phyloP scores from a whole-genome alignment of 352 stramenopile species.

The Phytophthora vignae region DNA sequence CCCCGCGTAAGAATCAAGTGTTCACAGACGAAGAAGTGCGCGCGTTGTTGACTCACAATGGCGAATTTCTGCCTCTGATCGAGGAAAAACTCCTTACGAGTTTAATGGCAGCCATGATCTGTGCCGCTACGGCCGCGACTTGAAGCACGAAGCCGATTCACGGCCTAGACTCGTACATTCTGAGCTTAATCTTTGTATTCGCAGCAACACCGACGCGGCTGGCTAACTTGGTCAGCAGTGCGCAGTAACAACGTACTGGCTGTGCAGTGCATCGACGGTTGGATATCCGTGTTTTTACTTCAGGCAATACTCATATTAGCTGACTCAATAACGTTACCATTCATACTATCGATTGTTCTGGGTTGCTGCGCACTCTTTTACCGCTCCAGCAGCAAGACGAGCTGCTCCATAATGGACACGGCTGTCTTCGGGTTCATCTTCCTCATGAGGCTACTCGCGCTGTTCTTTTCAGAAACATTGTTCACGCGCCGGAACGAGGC shows the following conservation, averaged over 20 bases:
- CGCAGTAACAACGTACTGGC: too few relatives aligned
- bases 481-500: slow-evolving; percentile 39
- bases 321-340: background rate
- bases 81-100: background rate
- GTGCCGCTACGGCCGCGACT: background rate
- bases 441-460: slow-evolving; percentile 53
- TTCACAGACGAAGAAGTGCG: background rate
- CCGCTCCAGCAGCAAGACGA: slow-evolving; percentile 55
- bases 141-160: background rate
- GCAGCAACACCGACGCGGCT: background rate
- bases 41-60: background rate
- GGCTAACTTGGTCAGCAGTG: background rate
- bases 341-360: background rate
- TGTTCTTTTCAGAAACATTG: slow-evolving; percentile 37
- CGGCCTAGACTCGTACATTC: background rate
- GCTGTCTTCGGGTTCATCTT: slow-evolving; percentile 79
- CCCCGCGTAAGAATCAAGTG: background rate
- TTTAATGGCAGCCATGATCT: background rate
- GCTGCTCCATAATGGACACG: slow-evolving; percentile 56
- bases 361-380: background rate
- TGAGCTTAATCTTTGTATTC: background rate
- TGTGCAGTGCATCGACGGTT: too few relatives aligned
- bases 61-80: background rate
- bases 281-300: background rate
- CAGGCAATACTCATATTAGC: background rate